Conservation (phyloP, 257 asterid genomes). For the Scutellaria galericulata region DNA sequence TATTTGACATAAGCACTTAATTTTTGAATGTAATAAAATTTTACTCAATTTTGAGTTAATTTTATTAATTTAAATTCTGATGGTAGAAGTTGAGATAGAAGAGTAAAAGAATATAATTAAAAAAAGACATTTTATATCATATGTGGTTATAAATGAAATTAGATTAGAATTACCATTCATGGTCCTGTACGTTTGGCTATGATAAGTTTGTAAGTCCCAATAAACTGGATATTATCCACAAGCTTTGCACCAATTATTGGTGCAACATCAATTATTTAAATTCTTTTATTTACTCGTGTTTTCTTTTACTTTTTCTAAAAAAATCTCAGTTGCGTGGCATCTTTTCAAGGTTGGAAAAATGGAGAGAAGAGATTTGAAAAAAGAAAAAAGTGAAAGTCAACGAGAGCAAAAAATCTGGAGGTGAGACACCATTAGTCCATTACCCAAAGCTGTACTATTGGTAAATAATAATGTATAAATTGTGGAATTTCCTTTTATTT, state of each 20-base stretch:
- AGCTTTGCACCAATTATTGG: conserved; percentile 52
- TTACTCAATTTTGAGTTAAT: too few species aligned
- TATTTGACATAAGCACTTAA: too few species aligned
- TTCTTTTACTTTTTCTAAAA: background rate
- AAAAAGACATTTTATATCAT: too few species aligned
- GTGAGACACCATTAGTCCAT: conserved; percentile 28
- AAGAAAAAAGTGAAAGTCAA: conserved; percentile 37
- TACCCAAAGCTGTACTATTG: too few species aligned
- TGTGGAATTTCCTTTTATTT: too few species aligned
- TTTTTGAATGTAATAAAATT: too few species aligned
- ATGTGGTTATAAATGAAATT: too few species aligned
- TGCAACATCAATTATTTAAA: conserved; percentile 25
- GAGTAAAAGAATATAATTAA: too few species aligned
- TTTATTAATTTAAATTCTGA: too few species aligned
- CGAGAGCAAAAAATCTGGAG: conserved; percentile 25
- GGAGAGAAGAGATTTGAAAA: too few species aligned
- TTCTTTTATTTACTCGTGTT: background rate
- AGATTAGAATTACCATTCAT: background rate
- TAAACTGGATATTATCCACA: conserved; percentile 25
- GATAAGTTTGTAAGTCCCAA: conserved; percentile 24
- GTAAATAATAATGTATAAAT: too few species aligned
- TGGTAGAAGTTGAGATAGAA: too few species aligned
- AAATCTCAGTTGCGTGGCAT: conserved; percentile 24
- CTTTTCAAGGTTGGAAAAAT: conserved; percentile 12
- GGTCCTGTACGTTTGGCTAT: conserved; percentile 1